Evolutionary conservation across 495 filamentous ascomycete species (phyloP).

Genomic region (Clohesyomyces aquaticus): DNA sequence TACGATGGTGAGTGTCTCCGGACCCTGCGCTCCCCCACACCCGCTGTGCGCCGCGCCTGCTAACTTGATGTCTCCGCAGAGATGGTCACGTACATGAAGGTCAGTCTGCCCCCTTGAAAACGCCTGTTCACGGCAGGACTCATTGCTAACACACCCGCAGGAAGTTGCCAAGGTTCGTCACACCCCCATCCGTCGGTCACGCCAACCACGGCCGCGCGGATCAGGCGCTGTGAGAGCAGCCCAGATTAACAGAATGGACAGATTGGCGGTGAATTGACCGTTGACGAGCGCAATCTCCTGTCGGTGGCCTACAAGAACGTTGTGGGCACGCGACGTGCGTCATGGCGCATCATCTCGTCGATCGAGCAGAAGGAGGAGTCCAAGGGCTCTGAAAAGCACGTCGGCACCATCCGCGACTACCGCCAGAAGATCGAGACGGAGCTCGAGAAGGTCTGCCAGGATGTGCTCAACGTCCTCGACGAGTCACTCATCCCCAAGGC

Average conservation of each 20-base stretch:
- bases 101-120: slow-evolving; percentile 53
- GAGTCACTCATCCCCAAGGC: slow-evolving; percentile 96
- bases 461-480: slow-evolving; percentile 96
- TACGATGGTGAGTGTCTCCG: slow-evolving; percentile 95
- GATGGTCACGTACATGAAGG: slow-evolving; percentile 99
- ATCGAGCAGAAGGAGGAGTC: slow-evolving; percentile 99
- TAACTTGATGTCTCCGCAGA: slow-evolving; percentile 57
- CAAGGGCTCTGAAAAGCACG: slow-evolving; percentile 98
- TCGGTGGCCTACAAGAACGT: slow-evolving; percentile 99
- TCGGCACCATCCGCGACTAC: slow-evolving; percentile 93
- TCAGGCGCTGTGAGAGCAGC: slow-evolving; percentile 4
- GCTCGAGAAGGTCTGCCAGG: slow-evolving; percentile 97
- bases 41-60: slow-evolving; percentile 32
- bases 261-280: slow-evolving; percentile 94
- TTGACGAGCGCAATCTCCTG: slow-evolving; percentile 98
- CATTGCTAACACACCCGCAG: slow-evolving; percentile 52
- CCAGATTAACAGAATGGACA: slow-evolving; percentile 39
- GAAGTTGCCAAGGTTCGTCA: slow-evolving; percentile 92
- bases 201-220: slow-evolving; percentile 1
- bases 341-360: slow-evolving; percentile 99
- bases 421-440: slow-evolving; percentile 98
- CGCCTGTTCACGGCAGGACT: too few relatives aligned
- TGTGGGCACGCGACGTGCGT: slow-evolving; percentile 96
- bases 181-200: slow-evolving; percentile 17
- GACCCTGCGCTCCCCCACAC: slow-evolving; percentile 20